Base-by-base conservation (phyloP, 176 grass and related monocot genomes). In the Cenchrus fungigraminus region DNA sequence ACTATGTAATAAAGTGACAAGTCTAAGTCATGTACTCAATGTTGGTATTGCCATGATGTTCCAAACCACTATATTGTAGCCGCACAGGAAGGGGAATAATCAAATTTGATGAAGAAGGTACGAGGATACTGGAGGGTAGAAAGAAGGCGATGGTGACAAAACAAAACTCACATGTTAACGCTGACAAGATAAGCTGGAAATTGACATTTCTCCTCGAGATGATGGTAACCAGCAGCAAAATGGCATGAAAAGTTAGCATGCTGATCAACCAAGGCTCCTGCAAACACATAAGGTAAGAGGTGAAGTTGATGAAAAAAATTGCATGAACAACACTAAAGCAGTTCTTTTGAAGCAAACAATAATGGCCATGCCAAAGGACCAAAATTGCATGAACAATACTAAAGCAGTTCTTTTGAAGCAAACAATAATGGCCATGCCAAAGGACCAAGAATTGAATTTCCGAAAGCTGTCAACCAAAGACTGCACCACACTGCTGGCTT, bases 201-300 rank as follows among this genome's bases (percentile, higher is more conserved):
- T 98, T 98, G 53, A 98, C 29, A 65, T 90, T 95, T 86, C 89
- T 95, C 91, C 95, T 98, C 9, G 91, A 90, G 46, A 93, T 68
- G 79, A 98, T 88, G 61, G 91, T 92, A 84, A 89, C 82, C 58
- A 98, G 67, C 17, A 98, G 91, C 85, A 95, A 84, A 83, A 93
- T 49, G 37, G 77, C 40, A 89, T 95, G 89, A 53, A 98, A 93
- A 49, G 54, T 28, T 82, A 95, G 50, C 32, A 93, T 80, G 60
- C 89, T 81, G 28, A 95, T 91, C 85, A 98, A 79, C 95, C 92
- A 95, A 88, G 95, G 92, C 50, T 98, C 95, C 95, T 98, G 71
- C 20, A 75, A 62, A 64, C 19, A 42, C 7, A 52, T 13, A 84
- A 68, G 15, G 0, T 9, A 49, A 47, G 5, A 28, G 31, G n/a